Evolutionary conservation across 2,329 filamentous ascomycete genomes (phyloP), one percentile per base, ranked within the genome.

Genomic region (Phialophora verrucosa): DNA sequence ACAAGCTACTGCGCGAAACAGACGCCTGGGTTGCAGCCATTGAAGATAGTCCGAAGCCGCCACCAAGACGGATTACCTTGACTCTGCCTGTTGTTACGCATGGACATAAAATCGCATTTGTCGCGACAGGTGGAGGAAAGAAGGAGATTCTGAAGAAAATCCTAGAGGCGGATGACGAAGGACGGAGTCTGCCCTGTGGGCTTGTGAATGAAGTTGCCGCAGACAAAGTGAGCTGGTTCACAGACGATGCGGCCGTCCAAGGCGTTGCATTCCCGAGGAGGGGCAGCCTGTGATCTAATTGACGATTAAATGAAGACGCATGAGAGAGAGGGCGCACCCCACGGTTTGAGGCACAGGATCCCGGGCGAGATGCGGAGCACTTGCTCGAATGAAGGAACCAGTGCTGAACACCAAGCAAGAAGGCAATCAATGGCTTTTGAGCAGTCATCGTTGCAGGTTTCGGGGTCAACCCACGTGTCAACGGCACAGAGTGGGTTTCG

Each of bases 171-270:
- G 70, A 72, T 25, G 88, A 92, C 70, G 90, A 91, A 71, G 88
- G 89, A 8, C 80, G 83, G 50, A 88, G 87, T 42, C 83, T 98
- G 66, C 95, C 95, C 1, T 97, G 93, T 76, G 88, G 91, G 0
- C 83, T 98, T 71, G 90, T 99, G 74, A 99, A 99, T 78, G 87
- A 91, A 73, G 88, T 87, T 50, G 90, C 87, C 3, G 92, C 91
- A 53, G 93, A 97, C 71, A 90, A 92, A 74, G 92, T 93, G 75
- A 95, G 89, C 80, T 99, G 95, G 95, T 98, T 99, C 77, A 92
- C 93, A 51, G 95, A 98, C 77, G 85, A 88, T 74, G 83, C 91
- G 4, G 94, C 95, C 55, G 88, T 96, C 12, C 90, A 97, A 75
- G 93, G 92, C 4, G 91, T 99, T 12, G 83, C 84, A 67, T 97